Base-by-base conservation (phyloP, 768 basidiomycete species). In the Clavulina sp. region DNA sequence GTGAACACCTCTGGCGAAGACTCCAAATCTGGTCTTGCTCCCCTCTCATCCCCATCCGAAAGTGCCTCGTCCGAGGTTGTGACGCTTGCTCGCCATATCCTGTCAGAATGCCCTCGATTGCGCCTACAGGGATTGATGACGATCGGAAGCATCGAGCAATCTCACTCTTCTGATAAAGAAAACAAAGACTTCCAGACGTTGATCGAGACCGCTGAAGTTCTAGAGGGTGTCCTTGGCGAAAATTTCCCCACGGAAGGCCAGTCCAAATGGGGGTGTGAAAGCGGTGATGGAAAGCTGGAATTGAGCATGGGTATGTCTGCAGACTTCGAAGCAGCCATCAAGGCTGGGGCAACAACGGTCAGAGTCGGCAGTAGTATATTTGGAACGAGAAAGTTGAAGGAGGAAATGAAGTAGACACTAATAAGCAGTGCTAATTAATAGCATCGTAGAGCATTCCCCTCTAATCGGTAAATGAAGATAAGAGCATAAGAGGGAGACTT, bases 301-400 rank as follows among this genome's bases (percentile, higher is more conserved):
- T 60, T 88, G 62, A 88, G 85, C 53, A 96, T 95, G 91, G 93
- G 93, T 4, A 96, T 96, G 93, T 92, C 88, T 48, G 81, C 80
- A 56, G 93, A 97, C 60, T 97, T 89, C 60, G 85, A 82, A 62
- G 76, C 79, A 28, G 95, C 93, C 3, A 65, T 96, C 47, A 73
- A 70, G 62, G 77, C 78, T 9, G 93, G 91, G 1, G 84, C 86
- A 58, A 80, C 86, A 60, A 76, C 88, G 43, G 91, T 96, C 0
- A 66, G 95, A 44, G 89, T 96, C 4, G 93, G 93, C 2, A 88
- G 86, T 2, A 78, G 80, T 18, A 89, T 96, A 40, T 93, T 93
- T 61, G 91, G 91, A 0, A 66, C 72, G 51, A 68, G 91, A 54
- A 69, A 70, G 33, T 73, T 72, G 65, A 84, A 80, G 51, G 48